Evolutionary conservation across 2,329 filamentous ascomycete genomes (phyloP).

Genomic region (Sporothrix inflata): DNA sequence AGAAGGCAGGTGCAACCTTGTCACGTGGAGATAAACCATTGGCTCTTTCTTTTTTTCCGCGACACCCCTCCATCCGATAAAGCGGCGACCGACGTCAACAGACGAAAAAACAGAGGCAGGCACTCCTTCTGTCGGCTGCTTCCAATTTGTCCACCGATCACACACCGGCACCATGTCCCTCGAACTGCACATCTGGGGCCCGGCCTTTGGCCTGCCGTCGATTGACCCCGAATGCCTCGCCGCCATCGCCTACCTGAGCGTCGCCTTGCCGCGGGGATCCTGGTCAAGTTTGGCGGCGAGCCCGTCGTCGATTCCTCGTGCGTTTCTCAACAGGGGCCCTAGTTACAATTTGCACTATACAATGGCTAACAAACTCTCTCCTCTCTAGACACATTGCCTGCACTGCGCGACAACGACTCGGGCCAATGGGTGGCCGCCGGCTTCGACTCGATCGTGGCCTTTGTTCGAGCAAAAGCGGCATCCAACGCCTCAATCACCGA

Average conservation of each 20-base stretch:
- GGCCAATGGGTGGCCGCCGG: slow-evolving; percentile 60
- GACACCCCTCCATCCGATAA: slow-evolving; percentile 5
- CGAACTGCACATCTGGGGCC: slow-evolving; percentile 87
- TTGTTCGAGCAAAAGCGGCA: slow-evolving; percentile 49
- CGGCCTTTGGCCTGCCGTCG: slow-evolving; percentile 84
- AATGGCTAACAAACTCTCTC: background rate
- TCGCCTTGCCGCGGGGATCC: slow-evolving; percentile 56
- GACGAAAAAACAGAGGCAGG: background rate
- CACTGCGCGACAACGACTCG: slow-evolving; percentile 54
- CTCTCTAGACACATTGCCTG: slow-evolving; percentile 56
- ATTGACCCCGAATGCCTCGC: slow-evolving; percentile 91
- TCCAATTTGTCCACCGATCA: background rate
- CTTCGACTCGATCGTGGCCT: slow-evolving; percentile 62
- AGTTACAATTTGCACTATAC: background rate
- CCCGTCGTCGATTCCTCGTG: slow-evolving; percentile 64
- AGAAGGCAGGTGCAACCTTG: background rate
- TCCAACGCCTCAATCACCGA: slow-evolving; percentile 36
- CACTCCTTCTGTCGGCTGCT: background rate
- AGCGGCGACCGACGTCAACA: slow-evolving; percentile 4
- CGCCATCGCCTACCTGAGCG: slow-evolving; percentile 73
- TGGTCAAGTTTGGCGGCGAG: slow-evolving; percentile 77
- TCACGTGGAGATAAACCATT: slow-evolving; percentile 16
- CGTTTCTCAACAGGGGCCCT: slow-evolving; percentile 10
- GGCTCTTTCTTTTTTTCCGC: background rate
- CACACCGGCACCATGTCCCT: slow-evolving; percentile 48